Conservation (phyloP, 352 stramenopile genomes). For the Phytopythium delawarense region DNA sequence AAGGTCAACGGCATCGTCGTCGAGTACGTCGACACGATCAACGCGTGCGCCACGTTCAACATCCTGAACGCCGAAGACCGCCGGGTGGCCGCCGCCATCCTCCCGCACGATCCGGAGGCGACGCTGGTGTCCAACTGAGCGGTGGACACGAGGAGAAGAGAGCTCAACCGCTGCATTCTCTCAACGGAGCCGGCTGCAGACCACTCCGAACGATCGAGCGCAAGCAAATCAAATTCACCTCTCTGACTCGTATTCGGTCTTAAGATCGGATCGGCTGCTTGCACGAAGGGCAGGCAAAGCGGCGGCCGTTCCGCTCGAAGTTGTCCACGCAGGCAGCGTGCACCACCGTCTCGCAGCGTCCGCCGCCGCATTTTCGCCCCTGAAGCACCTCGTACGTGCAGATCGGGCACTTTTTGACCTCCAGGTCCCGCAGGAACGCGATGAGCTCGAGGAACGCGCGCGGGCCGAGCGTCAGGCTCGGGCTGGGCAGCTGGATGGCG, state of each 20-base stretch:
- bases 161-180: background rate
- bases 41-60: constrained; percentile 89
- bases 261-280: constrained; percentile 28
- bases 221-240: background rate
- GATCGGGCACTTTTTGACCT: constrained; percentile 76
- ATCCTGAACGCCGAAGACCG: constrained; percentile 90
- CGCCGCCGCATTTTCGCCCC: constrained; percentile 31
- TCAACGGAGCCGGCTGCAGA: constrained; percentile 2
- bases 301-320: constrained; percentile 52
- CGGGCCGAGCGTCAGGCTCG: constrained; percentile 55
- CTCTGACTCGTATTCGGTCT: background rate
- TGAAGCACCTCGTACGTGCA: constrained; percentile 77
- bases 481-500: constrained; percentile 27
- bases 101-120: constrained; percentile 58
- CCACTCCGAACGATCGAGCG: background rate
- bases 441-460: constrained; percentile 72
- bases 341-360: constrained; percentile 36
- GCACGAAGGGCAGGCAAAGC: constrained; percentile 58
- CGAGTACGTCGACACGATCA: constrained; percentile 81
- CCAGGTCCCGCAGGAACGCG: constrained; percentile 65
- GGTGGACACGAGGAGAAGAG: background rate
- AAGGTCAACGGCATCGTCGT: constrained; percentile 84
- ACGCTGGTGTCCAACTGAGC: background rate
- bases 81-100: constrained; percentile 70
- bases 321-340: constrained; percentile 60